Conservation (phyloP, 495 filamentous ascomycete genomes). For the Entonaema liquescens region DNA sequence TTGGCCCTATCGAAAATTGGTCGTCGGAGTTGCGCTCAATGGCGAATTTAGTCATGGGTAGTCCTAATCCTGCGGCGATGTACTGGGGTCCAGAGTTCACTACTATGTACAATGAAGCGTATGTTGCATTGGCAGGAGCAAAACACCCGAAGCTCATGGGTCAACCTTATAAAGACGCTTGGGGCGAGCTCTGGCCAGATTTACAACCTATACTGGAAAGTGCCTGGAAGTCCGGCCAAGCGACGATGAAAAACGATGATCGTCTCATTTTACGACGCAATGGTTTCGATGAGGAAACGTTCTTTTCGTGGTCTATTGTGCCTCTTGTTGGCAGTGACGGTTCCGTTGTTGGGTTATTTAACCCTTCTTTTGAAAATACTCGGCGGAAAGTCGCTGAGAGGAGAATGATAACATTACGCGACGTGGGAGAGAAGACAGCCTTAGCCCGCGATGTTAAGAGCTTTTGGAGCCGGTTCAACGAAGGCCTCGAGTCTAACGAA, state of each 20-base stretch:
- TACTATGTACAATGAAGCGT: conserved; percentile 79
- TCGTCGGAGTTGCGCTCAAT: conserved; percentile 67
- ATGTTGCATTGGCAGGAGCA: conserved; percentile 70
- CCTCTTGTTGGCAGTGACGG: conserved; percentile 71
- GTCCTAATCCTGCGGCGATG: conserved; percentile 74
- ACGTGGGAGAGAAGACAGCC: conserved; percentile 74
- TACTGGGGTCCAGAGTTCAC: conserved; percentile 74
- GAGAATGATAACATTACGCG: conserved; percentile 71
- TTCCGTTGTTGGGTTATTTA: conserved; percentile 70
- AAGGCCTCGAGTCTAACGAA: conserved; percentile 67
- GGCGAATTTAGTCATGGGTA: conserved; percentile 75
- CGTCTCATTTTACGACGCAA: conserved; percentile 68
- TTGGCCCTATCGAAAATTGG: conserved; percentile 75
- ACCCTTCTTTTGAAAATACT: conserved; percentile 75
- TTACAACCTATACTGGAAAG: conserved; percentile 66
- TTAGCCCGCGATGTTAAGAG: conserved; percentile 69
- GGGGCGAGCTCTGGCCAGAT: conserved; percentile 73
- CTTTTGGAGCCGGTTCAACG: conserved; percentile 67
- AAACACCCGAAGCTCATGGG: conserved; percentile 78
- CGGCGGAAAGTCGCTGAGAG: conserved; percentile 69
- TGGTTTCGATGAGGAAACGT: conserved; percentile 71
- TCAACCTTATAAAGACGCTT: conserved; percentile 66
- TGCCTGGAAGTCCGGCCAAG: conserved; percentile 67
- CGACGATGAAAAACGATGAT: conserved; percentile 80
- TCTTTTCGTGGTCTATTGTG: conserved; percentile 74